These are phyloP conservation scores for Neurospora cerealis DNA, from an alignment of 495 filamentous ascomycete genomes.

Conservation along the genomic window DNA sequence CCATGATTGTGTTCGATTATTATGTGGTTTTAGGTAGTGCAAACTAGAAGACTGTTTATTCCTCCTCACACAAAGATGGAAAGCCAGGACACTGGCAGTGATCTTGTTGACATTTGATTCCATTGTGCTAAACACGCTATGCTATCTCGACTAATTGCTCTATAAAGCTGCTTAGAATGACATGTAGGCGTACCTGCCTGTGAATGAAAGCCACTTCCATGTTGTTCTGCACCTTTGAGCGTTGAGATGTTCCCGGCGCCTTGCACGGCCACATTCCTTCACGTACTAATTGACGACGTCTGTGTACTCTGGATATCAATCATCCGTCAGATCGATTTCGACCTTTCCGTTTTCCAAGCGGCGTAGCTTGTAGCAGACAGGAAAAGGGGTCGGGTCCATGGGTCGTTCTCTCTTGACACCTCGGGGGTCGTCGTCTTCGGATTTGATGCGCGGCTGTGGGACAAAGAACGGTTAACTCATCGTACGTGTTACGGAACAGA, in stretches of 20 bases:
- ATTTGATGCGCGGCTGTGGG: not conserved
- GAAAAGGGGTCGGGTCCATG: not conserved
- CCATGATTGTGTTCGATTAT: not conserved
- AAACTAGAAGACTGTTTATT: not conserved
- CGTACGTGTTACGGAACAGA: not conserved
- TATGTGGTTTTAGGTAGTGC: not conserved
- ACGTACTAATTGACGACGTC: not conserved
- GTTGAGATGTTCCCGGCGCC: not conserved
- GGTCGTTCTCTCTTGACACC: not conserved
- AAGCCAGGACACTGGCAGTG: not conserved
- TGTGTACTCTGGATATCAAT: not conserved
- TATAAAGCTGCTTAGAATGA: not conserved
- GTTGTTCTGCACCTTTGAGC: not conserved
- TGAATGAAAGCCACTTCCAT: not conserved
- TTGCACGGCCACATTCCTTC: not conserved
- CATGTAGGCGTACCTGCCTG: not conserved
- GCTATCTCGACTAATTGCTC: not conserved
- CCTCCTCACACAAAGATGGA: not conserved
- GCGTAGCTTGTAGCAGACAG: not conserved
- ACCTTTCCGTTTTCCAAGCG: not conserved
- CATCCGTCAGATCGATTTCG: constrained; percentile 1
- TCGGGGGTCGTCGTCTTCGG: not conserved
- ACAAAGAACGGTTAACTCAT: not conserved
- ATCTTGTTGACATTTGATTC: not conserved
- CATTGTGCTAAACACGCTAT: not conserved